Conservation (phyloP, 305 asterid species). For the Fraxinus baroniana region DNA sequence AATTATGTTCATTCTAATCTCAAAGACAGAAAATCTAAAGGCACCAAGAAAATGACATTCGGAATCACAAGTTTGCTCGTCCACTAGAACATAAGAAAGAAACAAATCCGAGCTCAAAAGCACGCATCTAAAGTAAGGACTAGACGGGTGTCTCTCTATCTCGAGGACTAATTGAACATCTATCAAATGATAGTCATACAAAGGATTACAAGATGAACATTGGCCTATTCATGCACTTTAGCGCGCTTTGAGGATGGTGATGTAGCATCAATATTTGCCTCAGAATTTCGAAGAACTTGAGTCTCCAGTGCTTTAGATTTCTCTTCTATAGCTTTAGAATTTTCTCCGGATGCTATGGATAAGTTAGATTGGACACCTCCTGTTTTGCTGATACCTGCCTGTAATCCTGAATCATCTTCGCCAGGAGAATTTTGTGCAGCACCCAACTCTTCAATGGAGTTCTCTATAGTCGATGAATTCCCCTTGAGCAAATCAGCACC, state of each 20-base stretch:
- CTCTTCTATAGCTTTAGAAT: conserved; percentile 30
- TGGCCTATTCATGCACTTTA: conserved; percentile 43
- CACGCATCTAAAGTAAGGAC: conserved; percentile 7
- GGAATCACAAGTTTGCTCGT: conserved; percentile 20
- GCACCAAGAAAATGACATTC: conserved; percentile 16
- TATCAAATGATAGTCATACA: background rate
- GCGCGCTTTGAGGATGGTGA: conserved; percentile 63
- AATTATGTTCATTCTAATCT: background rate
- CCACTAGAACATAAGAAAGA: conserved; percentile 4
- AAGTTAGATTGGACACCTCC: conserved; percentile 17
- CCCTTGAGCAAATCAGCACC: conserved; percentile 48
- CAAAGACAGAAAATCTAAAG: background rate
- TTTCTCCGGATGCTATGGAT: conserved; percentile 27
- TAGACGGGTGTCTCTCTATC: conserved; percentile 5
- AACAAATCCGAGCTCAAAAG: background rate
- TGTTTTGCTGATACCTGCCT: conserved; percentile 30
- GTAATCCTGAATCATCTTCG: conserved; percentile 28
- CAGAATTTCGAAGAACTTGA: conserved; percentile 31
- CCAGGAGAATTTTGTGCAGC: conserved; percentile 34
- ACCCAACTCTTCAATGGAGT: conserved; percentile 37
- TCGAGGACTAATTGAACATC: conserved; percentile 5
- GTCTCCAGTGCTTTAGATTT: conserved; percentile 33
- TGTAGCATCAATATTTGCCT: conserved; percentile 26
- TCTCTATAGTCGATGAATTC: conserved; percentile 46
- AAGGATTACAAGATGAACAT: background rate